Percentiles rank a stretch among this genome's conserved stretches.
Conservation (phyloP, 768 basidiomycete genomes). For the Obba rivulosa region DNA sequence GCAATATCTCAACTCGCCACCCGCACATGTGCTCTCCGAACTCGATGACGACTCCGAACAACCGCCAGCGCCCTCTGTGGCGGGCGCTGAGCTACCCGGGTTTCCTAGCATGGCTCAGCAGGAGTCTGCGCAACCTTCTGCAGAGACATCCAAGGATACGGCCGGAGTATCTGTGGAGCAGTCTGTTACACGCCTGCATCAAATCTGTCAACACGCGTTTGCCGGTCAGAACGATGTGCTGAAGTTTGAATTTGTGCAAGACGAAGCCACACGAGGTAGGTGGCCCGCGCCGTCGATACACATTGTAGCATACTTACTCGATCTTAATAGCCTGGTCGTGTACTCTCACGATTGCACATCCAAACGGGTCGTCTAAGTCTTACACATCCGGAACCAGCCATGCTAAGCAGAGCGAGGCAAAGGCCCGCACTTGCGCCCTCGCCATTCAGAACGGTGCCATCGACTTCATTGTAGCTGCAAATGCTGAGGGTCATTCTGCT, state of each 20-base stretch:
- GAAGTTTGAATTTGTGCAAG: slow-evolving; percentile 16
- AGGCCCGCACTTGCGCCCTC: slow-evolving; percentile 42
- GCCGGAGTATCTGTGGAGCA: not conserved
- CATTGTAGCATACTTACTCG: not conserved
- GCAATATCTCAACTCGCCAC: not conserved
- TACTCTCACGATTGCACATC: slow-evolving; percentile 55
- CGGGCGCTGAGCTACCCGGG: not conserved
- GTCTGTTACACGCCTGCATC: slow-evolving; percentile 14
- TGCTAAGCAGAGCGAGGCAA: slow-evolving; percentile 47
- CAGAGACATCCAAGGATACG: not conserved
- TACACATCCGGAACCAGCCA: slow-evolving; percentile 47
- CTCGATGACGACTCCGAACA: not conserved
- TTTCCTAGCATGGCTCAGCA: no score
- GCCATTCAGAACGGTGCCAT: slow-evolving; percentile 58
- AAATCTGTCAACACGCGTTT: slow-evolving; percentile 20
- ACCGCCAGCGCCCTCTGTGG: not conserved
- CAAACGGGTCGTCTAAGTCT: slow-evolving; percentile 43
- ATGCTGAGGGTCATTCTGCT: slow-evolving; percentile 32
- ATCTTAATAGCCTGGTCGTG: slow-evolving; percentile 46
- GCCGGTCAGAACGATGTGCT: slow-evolving; percentile 15
- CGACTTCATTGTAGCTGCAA: slow-evolving; percentile 48
- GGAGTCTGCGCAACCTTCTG: no score
- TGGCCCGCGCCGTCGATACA: not conserved
- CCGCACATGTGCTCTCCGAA: not conserved
- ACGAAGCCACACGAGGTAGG: slow-evolving; percentile 10